Evolutionary conservation across 1,284 basidiomycete species (phyloP).

Genomic region (Papiliotrema flavescens): DNA sequence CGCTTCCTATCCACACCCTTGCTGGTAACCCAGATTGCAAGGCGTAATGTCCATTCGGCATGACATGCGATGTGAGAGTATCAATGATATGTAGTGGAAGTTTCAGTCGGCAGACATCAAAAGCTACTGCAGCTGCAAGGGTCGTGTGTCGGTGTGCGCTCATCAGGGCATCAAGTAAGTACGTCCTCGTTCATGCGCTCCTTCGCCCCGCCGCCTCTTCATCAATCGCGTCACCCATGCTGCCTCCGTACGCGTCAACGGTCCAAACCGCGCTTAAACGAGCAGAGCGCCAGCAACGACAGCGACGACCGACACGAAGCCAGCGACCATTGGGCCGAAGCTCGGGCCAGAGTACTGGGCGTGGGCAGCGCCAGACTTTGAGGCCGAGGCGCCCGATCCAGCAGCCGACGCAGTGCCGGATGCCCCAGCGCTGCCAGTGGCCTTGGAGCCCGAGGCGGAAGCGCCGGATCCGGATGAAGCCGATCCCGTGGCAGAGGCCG

Average conservation of each 20-base stretch:
- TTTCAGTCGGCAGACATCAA: no score
- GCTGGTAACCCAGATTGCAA: no score
- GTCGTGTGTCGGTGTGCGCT: no score
- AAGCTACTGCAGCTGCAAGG: no score
- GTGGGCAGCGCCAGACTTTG: conserved; percentile 17
- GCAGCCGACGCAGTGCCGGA: conserved; percentile 12
- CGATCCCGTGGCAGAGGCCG: conserved; percentile 6
- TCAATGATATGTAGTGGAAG: no score
- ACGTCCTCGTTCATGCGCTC: no score
- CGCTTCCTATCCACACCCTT: no score
- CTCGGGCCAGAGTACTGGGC: conserved; percentile 10
- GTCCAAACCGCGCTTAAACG: conserved; percentile 25
- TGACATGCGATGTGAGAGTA: no score
- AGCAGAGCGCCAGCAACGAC: conserved; percentile 35
- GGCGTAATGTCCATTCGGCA: no score
- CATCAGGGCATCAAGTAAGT: no score
- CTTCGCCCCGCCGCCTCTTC: no score
- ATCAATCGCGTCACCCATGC: no score
- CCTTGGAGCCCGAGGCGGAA: conserved; percentile 12
- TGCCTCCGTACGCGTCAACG: background rate
- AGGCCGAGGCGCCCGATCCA: conserved; percentile 12
- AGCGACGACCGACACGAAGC: conserved; percentile 24
- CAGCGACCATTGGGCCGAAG: conserved; percentile 21
- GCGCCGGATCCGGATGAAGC: conserved; percentile 4
- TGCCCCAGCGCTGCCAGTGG: conserved; percentile 8